phyloP scores from a whole-genome alignment of 1,139 yeast genomes.

The Blastobotrys proliferans region DNA sequence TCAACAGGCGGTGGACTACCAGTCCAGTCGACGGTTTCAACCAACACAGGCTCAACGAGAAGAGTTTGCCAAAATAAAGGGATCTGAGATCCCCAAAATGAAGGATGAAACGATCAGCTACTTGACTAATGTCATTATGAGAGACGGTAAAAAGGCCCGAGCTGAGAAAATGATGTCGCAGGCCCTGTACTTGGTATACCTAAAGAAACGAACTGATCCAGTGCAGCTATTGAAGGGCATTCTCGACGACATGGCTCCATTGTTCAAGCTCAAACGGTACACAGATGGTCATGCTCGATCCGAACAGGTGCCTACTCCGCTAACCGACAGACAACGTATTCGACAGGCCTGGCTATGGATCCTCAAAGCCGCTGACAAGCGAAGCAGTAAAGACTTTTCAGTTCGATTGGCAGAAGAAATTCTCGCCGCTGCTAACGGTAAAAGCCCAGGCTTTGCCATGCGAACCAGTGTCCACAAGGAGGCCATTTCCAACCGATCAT shows the following conservation, averaged over 20 bases:
- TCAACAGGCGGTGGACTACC: conserved; percentile 21
- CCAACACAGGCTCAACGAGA: conserved; percentile 60
- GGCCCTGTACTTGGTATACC: conserved; percentile 76
- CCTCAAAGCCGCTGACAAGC: conserved; percentile 73
- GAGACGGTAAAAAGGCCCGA: conserved; percentile 79
- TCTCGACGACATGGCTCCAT: conserved; percentile 79
- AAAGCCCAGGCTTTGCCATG: conserved; percentile 80
- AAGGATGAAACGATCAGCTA: conserved; percentile 71
- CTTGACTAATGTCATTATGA: conserved; percentile 84
- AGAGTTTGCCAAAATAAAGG: conserved; percentile 49
- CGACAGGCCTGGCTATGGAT: conserved; percentile 90
- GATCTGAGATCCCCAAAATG: conserved; percentile 55
- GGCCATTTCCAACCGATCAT: conserved; percentile 53
- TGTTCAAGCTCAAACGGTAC: conserved; percentile 71
- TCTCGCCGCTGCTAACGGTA: conserved; percentile 69
- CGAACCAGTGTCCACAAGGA: conserved; percentile 76
- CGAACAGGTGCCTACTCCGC: conserved; percentile 73
- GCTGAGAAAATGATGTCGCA: conserved; percentile 73
- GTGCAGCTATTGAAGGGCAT: conserved; percentile 68
- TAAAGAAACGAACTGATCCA: conserved; percentile 72
- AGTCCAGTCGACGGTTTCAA: conserved; percentile 20
- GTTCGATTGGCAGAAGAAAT: conserved; percentile 92
- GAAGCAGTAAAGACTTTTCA: conserved; percentile 74
- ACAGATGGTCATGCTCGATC: conserved; percentile 86
- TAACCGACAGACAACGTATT: conserved; percentile 75